Evolutionary conservation across 148 eudicot species (phyloP), one percentile per base, ranked within the genome.

Genomic region (Rhododendron williamsianum): DNA sequence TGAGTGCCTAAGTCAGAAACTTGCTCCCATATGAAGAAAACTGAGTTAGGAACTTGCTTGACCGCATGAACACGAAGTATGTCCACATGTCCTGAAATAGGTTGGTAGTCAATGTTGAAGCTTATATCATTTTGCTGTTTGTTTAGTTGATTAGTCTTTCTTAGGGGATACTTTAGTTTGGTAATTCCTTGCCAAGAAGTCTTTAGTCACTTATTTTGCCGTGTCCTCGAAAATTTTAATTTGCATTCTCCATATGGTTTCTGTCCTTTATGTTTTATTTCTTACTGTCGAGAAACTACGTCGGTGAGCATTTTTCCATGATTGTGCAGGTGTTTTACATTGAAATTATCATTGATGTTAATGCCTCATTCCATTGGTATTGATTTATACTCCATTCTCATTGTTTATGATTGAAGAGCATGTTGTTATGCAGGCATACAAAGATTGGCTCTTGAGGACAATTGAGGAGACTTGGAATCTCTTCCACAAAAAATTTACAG

Each of bases 381-480:
- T 16, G 65, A 71, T 49, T 11, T 19, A 30, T 48, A 30, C 30
- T 30, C 71, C 49, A 25, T 9, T 72, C 10, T 2, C 12, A 1
- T 25, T 15, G 58, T 30, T 46, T 78, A 4, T 78, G 35, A 67
- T 30, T 30, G 63, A 82, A 71, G 54, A 43, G 33, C 48, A 77
- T 84, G 35, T 69, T 83, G 27, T 58, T 71, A 10, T 88, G 83
- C 92, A 97, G 98, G 60, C 89, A 51, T 95, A 97, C 86, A 95
- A 97, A 89, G 82, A 63, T 76, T 97, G 98, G 98, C 93, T 97
- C 79, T 85, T 97, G 83, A 87, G 58, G 81, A 88, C 96, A 19
- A 87, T 94, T 43, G 91, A 87, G 73, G 96, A 92, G 67, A 93
- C 98, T 76, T 97, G 99, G 99, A 92, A 88, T 90, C 92, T 92